These are phyloP conservation scores for Clitoria ternatea DNA, from an alignment of 306 rosid genomes.

Conservation along the genomic window DNA sequence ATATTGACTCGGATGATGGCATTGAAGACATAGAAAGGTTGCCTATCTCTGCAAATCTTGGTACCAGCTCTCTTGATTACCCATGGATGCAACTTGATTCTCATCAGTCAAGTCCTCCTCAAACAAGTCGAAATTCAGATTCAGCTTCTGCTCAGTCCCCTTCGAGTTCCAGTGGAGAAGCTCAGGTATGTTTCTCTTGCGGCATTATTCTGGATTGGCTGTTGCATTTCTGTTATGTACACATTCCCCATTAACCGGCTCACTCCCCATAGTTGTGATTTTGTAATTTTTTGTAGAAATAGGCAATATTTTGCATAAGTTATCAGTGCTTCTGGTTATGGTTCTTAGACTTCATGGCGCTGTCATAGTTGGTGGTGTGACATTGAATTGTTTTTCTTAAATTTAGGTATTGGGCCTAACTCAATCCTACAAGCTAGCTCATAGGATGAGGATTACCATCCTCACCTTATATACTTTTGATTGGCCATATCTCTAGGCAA, in stretches of 20 bases:
- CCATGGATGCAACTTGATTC: slow-evolving; percentile 69
- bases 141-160: slow-evolving; percentile 93
- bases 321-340: neutral
- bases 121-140: slow-evolving; percentile 88
- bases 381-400: slow-evolving; percentile 3
- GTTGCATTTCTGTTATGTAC: neutral
- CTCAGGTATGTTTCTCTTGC: slow-evolving; percentile 54
- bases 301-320: slow-evolving; percentile 15
- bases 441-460: too few relatives aligned
- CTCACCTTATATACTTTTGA: too few relatives aligned
- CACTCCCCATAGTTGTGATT: neutral
- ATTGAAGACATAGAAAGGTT: slow-evolving; percentile 57
- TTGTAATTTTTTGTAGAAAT: slow-evolving; percentile 1
- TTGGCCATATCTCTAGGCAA: too few relatives aligned
- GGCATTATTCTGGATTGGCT: slow-evolving; percentile 16
- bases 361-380: neutral
- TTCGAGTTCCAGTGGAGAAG: slow-evolving; percentile 88
- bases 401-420: too few relatives aligned
- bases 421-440: too few relatives aligned
- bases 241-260: neutral
- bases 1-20: slow-evolving; percentile 80
- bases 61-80: slow-evolving; percentile 59
- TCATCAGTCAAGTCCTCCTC: slow-evolving; percentile 95
- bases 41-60: slow-evolving; percentile 53
- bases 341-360: neutral